phyloP scores from a whole-genome alignment of 164 flowering plant genomes.

The Vitis cinerea region DNA sequence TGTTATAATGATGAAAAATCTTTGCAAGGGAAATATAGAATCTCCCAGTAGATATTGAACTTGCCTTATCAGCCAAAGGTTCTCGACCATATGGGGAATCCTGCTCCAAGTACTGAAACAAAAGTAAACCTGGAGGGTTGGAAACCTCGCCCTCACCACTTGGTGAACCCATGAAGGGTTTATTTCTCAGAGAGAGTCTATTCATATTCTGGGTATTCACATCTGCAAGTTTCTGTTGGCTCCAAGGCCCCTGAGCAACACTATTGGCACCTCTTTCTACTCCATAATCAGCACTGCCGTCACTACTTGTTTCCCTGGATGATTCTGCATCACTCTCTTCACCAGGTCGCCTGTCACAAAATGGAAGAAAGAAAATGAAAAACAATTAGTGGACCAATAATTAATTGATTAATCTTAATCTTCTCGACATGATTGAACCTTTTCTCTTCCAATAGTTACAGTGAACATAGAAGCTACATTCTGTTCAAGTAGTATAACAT shows the following conservation, averaged over 20 bases:
- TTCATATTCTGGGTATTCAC: conserved; percentile 20
- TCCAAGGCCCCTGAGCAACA: conserved; percentile 21
- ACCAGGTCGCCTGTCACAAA: conserved; percentile 38
- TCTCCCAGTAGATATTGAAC: conserved; percentile 1
- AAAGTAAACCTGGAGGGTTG: conserved; percentile 39
- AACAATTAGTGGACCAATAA: background rate
- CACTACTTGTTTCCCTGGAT: conserved; percentile 57
- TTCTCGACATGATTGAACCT: background rate
- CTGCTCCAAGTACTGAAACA: conserved; percentile 54
- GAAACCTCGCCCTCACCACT: conserved; percentile 36
- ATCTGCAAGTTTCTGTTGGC: conserved; percentile 20
- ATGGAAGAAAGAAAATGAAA: background rate
- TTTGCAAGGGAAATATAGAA: background rate
- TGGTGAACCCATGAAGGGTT: conserved; percentile 28
- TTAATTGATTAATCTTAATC: background rate
- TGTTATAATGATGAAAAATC: background rate
- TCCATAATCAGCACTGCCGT: conserved; percentile 47
- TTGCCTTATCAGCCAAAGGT: conserved; percentile 66
- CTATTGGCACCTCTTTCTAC: conserved; percentile 23
- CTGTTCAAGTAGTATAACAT: background rate
- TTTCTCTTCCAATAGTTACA: background rate
- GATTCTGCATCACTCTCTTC: conserved; percentile 63
- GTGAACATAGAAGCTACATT: background rate
- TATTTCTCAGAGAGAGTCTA: conserved; percentile 21
- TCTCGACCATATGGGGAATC: conserved; percentile 56